Evolutionary conservation across 257 asterid genomes (phyloP).

Genomic region (Capsicum baccatum): DNA sequence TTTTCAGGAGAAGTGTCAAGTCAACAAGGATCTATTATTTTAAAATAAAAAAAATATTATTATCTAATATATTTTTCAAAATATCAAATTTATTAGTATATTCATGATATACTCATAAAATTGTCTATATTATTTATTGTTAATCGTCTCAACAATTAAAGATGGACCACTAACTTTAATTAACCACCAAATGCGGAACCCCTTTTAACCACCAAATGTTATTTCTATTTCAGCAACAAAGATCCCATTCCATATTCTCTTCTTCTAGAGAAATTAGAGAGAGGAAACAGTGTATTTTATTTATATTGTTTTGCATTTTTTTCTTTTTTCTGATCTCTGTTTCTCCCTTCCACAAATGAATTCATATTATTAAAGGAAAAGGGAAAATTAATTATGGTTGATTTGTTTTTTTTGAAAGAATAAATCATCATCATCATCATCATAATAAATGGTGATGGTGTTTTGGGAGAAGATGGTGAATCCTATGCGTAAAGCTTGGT

Average conservation of each 20-base stretch:
- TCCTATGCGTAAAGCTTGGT: conserved; percentile 61
- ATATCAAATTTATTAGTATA: no score
- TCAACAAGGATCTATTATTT: no score
- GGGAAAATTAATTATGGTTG: neutral
- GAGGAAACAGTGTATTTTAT: neutral
- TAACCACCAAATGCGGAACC: conserved; percentile 8
- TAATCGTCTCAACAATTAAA: no score
- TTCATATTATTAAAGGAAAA: neutral
- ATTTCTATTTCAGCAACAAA: neutral
- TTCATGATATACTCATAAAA: no score
- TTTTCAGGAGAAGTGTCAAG: no score
- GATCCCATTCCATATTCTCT: neutral
- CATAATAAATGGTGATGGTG: conserved; percentile 27
- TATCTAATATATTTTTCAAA: no score
- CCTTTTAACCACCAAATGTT: neutral
- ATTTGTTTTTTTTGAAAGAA: conserved; percentile 33
- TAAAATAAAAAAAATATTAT: no score
- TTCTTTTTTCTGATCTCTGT: neutral
- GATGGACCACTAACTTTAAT: no score
- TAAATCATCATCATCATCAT: neutral
- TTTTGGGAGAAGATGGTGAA: conserved; percentile 52
- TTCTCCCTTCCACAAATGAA: neutral
- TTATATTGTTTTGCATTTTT: neutral
- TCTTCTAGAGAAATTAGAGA: neutral
- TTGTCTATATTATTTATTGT: no score